Base-by-base conservation (phyloP, 768 basidiomycete species). In the Podaxis pistillaris region DNA sequence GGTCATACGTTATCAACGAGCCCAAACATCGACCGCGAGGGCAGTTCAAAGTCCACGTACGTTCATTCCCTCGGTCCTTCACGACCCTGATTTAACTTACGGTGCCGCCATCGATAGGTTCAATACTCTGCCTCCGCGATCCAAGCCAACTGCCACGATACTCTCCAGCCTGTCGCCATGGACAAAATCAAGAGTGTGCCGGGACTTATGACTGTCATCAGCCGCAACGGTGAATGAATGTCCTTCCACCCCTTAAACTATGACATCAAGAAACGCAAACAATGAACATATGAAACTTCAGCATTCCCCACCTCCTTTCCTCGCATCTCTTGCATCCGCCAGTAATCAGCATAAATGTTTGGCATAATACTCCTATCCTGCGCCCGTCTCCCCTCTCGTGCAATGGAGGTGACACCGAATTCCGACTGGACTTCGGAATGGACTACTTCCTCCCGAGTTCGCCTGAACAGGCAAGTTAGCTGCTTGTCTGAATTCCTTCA, bases 201-300 rank as follows among this genome's bases (percentile, higher is more conserved):
- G 5, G 90, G 90, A 11, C 80, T 91, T 36, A 92, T 92, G 90
- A 91, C 88, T 41, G 83, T 91, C 70, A 33, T 86, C 54, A 75
- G 74, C 49, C 79, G 86, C 53, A 77, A 71, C 62, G 68, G 72
- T 52, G 63, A 70, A 56, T 72, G 53, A 67, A 30, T 22, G 13
- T 38, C 26, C 53, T 24, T 11, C 36, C 13, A n/a, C 38, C 28
- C 41, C 33, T 55, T n/a, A 8, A 22, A 41, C 41, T 24, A 36
- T 63, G 33, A 55, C 62, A 52, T 40, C 52, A 51, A 40, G 13
- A 37, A 40, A 44, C 47, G 15, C 28, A 53, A 53, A 53, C 28
- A 28, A 15, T 40, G 58, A 65, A 54, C 59, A 17, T 26, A 59
- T n/a, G 28, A 28, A 41, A 4, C 12, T 15, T 41, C 12, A n/a